These are phyloP conservation scores for Colletotrichum higginsianum DNA, from an alignment of 2,329 filamentous ascomycete genomes.

Conservation along the genomic window DNA sequence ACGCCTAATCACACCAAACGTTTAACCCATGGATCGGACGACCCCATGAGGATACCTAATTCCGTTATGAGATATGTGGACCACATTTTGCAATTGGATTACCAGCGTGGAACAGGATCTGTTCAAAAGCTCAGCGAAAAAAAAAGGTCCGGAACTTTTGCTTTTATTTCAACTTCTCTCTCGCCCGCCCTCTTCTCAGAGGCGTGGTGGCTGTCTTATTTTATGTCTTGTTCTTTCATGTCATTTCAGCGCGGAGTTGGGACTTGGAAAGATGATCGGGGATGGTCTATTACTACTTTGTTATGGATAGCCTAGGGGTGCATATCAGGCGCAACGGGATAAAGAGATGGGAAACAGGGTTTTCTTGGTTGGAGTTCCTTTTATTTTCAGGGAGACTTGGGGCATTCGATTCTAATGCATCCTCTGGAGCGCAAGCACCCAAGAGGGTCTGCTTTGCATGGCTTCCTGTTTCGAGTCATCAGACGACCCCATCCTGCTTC, in stretches of 20 bases:
- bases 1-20: constrained; percentile 9
- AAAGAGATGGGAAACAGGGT: constrained; percentile 6
- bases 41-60: constrained; percentile 25
- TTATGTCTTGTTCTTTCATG: constrained; percentile 12
- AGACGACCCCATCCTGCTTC: constrained; percentile 1
- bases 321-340: constrained; percentile 34
- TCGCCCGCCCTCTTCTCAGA: constrained; percentile 20
- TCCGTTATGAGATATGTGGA: constrained; percentile 27
- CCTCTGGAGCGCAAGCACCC: constrained; percentile 27
- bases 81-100: constrained; percentile 23
- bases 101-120: constrained; percentile 6
- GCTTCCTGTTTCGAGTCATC: constrained; percentile 15
- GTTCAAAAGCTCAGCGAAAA: constrained; percentile 16
- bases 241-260: constrained; percentile 43
- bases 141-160: constrained; percentile 24
- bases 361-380: constrained; percentile 40
- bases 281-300: constrained; percentile 1
- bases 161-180: neutral
- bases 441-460: neutral
- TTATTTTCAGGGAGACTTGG: neutral
- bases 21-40: constrained; percentile 9
- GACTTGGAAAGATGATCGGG: constrained; percentile 18
- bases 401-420: constrained; percentile 34
- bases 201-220: constrained; percentile 29
- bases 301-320: constrained; percentile 13